Base-by-base conservation (phyloP, 2,329 filamentous ascomycete genomes). In the Chlorencoelia australis region DNA sequence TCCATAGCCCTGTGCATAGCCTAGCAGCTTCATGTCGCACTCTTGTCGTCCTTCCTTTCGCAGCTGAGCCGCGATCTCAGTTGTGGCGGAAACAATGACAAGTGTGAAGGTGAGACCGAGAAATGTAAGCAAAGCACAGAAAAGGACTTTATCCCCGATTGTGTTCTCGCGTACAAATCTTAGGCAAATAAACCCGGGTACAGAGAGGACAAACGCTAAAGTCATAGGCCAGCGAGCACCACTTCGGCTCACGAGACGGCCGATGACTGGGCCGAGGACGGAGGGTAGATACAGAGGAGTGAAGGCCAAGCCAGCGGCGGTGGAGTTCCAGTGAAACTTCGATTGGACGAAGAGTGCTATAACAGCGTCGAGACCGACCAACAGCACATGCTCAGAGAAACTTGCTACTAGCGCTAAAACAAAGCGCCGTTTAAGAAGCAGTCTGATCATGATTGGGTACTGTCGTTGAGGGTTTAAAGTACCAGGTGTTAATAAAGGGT, bases 191-290 rank as follows among this genome's bases (percentile, higher is more conserved):
- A n/a, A n/a, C n/a, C n/a, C n/a, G n/a, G n/a, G n/a, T n/a, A n/a
- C n/a, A n/a, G n/a, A n/a, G n/a, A n/a, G n/a, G n/a, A n/a, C n/a
- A n/a, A n/a, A n/a, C n/a, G n/a, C n/a, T n/a, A n/a, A n/a, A n/a
- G n/a, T n/a, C n/a, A n/a, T n/a, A n/a, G n/a, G n/a, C 59, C 75
- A 79, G 15, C 73, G 67, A 0, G 76, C 68, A n/a, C 78, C 79
- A 44, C 73, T 70, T 20, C 54, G 55, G 43, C 67, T 64, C 1
- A 58, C 49, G 9, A 66, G 43, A 56, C 58, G 60, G 9, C 69
- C 75, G 2, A 73, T 66, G 1, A 75, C 33, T 0, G 78, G 77
- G 0, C 69, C 69, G 5, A 73, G 46, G 46, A 80, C 69, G 6
- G 69, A 67, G 0, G 77, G 77, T 3, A 75, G 57, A 29, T 77